Evolutionary conservation across 129 eudicot species (phyloP), one percentile per base, ranked within the genome.

Genomic region (Glebionis coronaria): DNA sequence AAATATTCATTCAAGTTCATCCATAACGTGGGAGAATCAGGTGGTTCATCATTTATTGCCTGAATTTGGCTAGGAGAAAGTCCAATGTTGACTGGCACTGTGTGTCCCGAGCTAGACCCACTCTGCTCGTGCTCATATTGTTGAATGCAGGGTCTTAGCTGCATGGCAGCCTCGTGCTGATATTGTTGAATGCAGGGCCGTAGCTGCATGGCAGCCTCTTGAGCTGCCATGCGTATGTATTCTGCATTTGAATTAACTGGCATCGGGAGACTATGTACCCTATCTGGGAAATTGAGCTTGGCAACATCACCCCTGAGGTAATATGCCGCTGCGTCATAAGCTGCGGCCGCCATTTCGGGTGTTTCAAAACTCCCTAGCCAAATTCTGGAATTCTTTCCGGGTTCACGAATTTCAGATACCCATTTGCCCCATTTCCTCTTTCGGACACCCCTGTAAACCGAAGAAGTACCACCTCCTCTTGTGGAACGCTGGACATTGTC

Each of bases 371-470:
- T 84, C 71, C 89, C 89, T 0, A 84, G 79, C 89, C 89, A 84
- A 50, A 84, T 77, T 51, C 89, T 44, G 0, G 85, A 70, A 14
- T 57, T 78, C 49, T 76, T 84, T 25, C 89, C 81, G 0, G 89
- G 89, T 44, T 84, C 89, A 21, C 85, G 80, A 52, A 84, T 84
- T 63, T 84, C 85, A 2, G 85, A 84, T 29, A 84, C 85, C 89
- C 89, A 84, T 77, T 80, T 84, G 11, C 89, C 89, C 89, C 89
- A 80, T 77, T 77, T 84, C 67, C 89, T 19, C 65, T 84, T 84
- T 12, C 89, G 76, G 5, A 80, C 89, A 18, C 89, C 89, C 12
- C 83, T 51, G 70, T 84, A 84, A 2, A 65, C 76, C 3, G 85
- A 84, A 75, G 74, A 55, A 2, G 74, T 66, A 12, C 89, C 83